Base-by-base conservation (phyloP, 1,139 yeast species). In the Yamadazyma triangularis region DNA sequence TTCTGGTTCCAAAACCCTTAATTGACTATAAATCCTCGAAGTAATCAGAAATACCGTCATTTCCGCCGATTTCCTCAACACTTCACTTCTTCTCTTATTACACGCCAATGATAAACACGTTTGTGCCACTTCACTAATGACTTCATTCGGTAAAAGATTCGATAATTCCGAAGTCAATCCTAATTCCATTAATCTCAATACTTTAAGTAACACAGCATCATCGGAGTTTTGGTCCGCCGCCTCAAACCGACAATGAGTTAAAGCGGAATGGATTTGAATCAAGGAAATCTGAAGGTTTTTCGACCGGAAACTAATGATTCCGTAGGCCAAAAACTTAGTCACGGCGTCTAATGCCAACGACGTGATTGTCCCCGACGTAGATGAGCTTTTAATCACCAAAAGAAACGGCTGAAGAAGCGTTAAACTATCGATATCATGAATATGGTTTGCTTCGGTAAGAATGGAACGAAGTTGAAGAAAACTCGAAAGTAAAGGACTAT, bases 171-270 rank as follows among this genome's bases (percentile, higher is more conserved):
- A 77, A 12, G 69, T 66, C 19, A 88, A 72, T 20, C 89, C 70
- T 25, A 67, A 61, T 45, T 87, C 93, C 53, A 91, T 67, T 24
- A 91, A 63, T 26, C 83, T 66, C 42, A 93, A 71, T 15, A 93
- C 94, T 48, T 86, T 86, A 32, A 89, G 67, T 32, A 93, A 63
- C 4, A 93, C 93, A 0, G 95, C 86, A 50, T 93, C 98, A 57
- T 93, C 98, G 24, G 89, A 82, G 25, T 82, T 76, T 52, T 88
- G 95, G 51, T 89, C 96, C 0, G 94, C 85, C 2, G 96, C 96
- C 60, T 91, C 97, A 53, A 91, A 93, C 23, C 96, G 76, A 56
- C 98, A 91, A 50, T 88, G 96, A 0, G 97, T 86, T 36, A 93
- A 70, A 0, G 96, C 83, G 11, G 85, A 73, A 13, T 82, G 73